phyloP scores from a whole-genome alignment of 2,329 filamentous ascomycete species.

The Epichloe sylvatica region DNA sequence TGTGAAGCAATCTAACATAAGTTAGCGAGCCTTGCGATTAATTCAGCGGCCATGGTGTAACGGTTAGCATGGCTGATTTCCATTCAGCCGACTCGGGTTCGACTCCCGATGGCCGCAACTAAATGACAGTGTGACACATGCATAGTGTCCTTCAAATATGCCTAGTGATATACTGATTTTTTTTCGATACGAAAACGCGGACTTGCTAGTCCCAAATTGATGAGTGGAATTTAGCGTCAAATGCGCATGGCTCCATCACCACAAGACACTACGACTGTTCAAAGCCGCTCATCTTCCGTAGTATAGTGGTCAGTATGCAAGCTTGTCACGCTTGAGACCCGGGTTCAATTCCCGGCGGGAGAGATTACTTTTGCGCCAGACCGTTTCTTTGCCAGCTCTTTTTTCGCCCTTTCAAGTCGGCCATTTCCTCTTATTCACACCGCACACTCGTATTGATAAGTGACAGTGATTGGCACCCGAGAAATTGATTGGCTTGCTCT shows the following conservation, averaged over 20 bases:
- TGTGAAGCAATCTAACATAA: too few relatives aligned
- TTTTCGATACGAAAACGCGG: too few relatives aligned
- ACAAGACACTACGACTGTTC: neutral
- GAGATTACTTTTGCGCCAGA: neutral
- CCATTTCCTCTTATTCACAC: too few relatives aligned
- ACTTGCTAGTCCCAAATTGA: too few relatives aligned
- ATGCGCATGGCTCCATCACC: rapidly evolving
- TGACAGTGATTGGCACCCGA: neutral
- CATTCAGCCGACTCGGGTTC: conserved; percentile 11
- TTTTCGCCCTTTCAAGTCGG: too few relatives aligned
- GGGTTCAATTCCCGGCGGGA: conserved; percentile 2
- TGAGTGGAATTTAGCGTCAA: rapidly evolving
- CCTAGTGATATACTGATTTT: too few relatives aligned
- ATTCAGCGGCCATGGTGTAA: conserved; percentile 8
- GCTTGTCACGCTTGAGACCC: conserved; percentile 3
- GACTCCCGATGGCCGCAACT: conserved; percentile 11
- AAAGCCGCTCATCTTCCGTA: neutral
- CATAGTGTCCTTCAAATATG: too few relatives aligned
- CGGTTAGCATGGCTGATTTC: conserved; percentile 11
- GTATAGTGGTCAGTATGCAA: conserved; percentile 2
- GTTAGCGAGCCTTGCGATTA: rapidly evolving
- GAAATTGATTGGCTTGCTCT: neutral
- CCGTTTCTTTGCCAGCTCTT: too few relatives aligned
- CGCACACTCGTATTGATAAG: too few relatives aligned
- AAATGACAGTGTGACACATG: too few relatives aligned